These are phyloP conservation scores for Nothophaeocryptopus gaeumannii DNA, from an alignment of 2,329 filamentous ascomycete genomes.

Conservation along the genomic window DNA sequence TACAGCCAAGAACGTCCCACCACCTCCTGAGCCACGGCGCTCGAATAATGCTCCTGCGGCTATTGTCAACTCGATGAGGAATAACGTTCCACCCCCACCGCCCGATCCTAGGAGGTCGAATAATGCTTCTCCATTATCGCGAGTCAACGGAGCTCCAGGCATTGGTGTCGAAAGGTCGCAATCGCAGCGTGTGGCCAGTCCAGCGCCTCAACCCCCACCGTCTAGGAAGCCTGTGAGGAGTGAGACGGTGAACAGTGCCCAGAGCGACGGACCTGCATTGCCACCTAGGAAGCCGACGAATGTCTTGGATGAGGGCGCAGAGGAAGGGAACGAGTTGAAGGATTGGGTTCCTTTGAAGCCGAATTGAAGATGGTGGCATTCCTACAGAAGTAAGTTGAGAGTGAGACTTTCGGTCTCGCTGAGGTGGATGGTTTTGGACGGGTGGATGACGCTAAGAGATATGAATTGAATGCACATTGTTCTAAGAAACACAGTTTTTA, in stretches of 20 bases:
- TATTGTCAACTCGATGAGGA: slow-evolving; percentile 1
- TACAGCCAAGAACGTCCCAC: slow-evolving; percentile 19
- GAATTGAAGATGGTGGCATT: slow-evolving; percentile 1
- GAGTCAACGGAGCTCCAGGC: slow-evolving; percentile 5
- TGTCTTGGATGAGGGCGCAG: slow-evolving; percentile 31
- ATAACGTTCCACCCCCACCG: slow-evolving; percentile 15
- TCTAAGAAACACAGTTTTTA: too few relatives aligned
- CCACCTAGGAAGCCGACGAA: slow-evolving; percentile 27
- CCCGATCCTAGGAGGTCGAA: slow-evolving; percentile 21
- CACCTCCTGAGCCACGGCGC: slow-evolving; percentile 24
- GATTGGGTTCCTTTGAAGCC: slow-evolving; percentile 34
- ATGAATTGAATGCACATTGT: too few relatives aligned
- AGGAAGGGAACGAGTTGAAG: slow-evolving; percentile 25
- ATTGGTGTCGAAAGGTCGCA: neutral
- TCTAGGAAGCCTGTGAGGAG: slow-evolving; percentile 19
- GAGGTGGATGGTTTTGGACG: too few relatives aligned
- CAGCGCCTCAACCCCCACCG: slow-evolving; percentile 21
- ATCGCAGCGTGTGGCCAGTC: neutral
- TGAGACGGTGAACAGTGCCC: slow-evolving; percentile 8
- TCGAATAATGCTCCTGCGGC: slow-evolving; percentile 9
- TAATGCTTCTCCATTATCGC: slow-evolving; percentile 11
- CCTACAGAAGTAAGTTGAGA: too few relatives aligned
- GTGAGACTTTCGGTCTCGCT: too few relatives aligned
- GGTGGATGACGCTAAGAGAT: too few relatives aligned
- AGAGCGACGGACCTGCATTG: slow-evolving; percentile 19